Conservation (phyloP, 2,329 filamentous ascomycete species). For the Catunica adiposa region DNA sequence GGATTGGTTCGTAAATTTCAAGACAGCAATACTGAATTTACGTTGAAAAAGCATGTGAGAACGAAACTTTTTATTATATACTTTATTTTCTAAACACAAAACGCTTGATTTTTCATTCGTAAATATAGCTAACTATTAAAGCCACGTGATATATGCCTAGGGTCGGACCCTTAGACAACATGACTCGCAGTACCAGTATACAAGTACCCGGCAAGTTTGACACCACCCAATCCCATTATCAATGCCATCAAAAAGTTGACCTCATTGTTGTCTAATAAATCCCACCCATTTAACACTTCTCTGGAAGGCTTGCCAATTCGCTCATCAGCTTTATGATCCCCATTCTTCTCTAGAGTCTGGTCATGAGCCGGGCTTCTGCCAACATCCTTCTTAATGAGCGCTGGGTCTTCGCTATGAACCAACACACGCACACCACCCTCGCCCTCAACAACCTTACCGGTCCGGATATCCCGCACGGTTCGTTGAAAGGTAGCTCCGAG, state of each 20-base stretch:
- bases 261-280: conserved; percentile 84
- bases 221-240: conserved; percentile 66
- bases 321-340: conserved; percentile 34
- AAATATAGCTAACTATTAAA: too few species aligned
- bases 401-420: conserved; percentile 23
- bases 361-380: conserved; percentile 22
- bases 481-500: conserved; percentile 73
- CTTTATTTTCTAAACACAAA: too few species aligned
- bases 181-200: too few species aligned
- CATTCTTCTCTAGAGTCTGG: conserved; percentile 35
- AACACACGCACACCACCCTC: conserved; percentile 50
- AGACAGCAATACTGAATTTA: too few species aligned
- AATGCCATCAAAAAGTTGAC: conserved; percentile 88
- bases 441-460: conserved; percentile 79
- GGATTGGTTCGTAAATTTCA: too few species aligned
- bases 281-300: conserved; percentile 46
- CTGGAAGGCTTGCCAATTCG: conserved; percentile 40
- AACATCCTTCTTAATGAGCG: conserved; percentile 19
- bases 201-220: conserved; percentile 17
- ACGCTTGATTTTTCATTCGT: too few species aligned
- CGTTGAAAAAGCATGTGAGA: too few species aligned
- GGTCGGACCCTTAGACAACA: background rate
- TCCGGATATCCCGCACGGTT: conserved; percentile 68
- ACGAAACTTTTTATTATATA: too few species aligned
- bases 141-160: background rate